Conservation (phyloP, 2,329 filamentous ascomycete genomes). For the Fusarium agapanthi region DNA sequence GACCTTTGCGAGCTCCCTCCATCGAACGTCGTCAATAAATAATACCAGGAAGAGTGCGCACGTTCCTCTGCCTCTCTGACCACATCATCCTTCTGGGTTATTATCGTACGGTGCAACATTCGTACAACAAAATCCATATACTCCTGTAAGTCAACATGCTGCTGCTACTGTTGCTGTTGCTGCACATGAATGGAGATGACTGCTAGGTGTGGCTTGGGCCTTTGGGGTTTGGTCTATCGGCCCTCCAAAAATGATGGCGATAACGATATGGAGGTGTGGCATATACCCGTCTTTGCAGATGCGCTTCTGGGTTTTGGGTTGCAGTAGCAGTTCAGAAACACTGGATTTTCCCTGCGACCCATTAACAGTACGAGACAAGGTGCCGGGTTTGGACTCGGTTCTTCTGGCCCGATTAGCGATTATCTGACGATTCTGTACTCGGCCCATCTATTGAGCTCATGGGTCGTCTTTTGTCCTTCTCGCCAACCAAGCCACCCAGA, state of each 20-base stretch:
- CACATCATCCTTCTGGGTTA: constrained; percentile 39
- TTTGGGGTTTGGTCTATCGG: constrained; percentile 9
- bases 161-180: constrained; percentile 17
- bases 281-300: constrained; percentile 27
- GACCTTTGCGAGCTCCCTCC: constrained; percentile 26
- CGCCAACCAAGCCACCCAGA: constrained; percentile 20
- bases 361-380: not conserved
- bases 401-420: constrained; percentile 35
- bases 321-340: not conserved
- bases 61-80: constrained; percentile 42
- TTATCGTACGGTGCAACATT: constrained; percentile 43
- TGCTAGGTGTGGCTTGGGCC: constrained; percentile 27
- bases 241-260: constrained; percentile 5
- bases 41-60: constrained; percentile 36
- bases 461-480: constrained; percentile 23
- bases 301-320: constrained; percentile 15
- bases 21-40: constrained; percentile 29
- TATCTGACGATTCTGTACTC: constrained; percentile 33
- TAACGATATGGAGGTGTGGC: constrained; percentile 22
- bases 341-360: not conserved
- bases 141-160: constrained; percentile 38
- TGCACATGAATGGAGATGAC: constrained; percentile 33
- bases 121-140: constrained; percentile 38
- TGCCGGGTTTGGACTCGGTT: constrained; percentile 17
- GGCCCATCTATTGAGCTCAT: constrained; percentile 33